Evolutionary conservation across 2,329 filamentous ascomycete species (phyloP), one percentile per base, ranked within the genome.

Genomic region (Xylariaceae sp.): DNA sequence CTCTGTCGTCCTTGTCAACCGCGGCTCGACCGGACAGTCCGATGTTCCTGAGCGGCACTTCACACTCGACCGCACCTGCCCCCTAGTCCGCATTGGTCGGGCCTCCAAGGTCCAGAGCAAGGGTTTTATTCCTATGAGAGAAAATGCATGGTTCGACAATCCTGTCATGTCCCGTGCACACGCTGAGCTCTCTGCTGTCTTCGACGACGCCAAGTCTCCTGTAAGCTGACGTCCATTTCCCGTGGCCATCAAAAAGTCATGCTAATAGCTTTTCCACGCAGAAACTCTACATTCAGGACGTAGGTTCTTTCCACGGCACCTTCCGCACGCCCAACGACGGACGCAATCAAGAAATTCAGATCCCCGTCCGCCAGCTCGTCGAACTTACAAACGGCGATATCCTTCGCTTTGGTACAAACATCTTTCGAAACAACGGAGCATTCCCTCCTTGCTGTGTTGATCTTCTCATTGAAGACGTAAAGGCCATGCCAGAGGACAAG

Each of bases 161-260:
- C 79, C 84, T 0, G 84, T 88, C 27, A 84, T 89, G 72, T 88
- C 84, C 20, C 74, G 85, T 36, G 62, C 78, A 10, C 85, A 89
- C 64, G 86, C 85, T 14, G 65, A 76, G 35, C 58, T 84, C 4
- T 53, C 58, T 14, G 68, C 75, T 4, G 66, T 76, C 39, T 55
- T 69, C 8, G 61, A 70, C 2, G 56, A 62, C 6, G 40, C 42
- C 3, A 23, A 19, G 3, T 51, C 54, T 6, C 5, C n/a, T 25
- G 52, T 52, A 44, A 45, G 48, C 12, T 47, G 34, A 33, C 33
- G 6, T 40, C 6, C 27, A 20, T 21, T 17, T 14, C 16, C 19
- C 16, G 2, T 43, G 6, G 12, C 29, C 33, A 37, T 32, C 12
- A 32, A 21, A 12, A 33, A 10, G 6, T 33, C 8, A 16, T 22